Evolutionary conservation across 371 early-diverging fungal species (phyloP), one percentile per base, ranked within the genome.

Genomic region (Thermomucor indicae-seudaticae): DNA sequence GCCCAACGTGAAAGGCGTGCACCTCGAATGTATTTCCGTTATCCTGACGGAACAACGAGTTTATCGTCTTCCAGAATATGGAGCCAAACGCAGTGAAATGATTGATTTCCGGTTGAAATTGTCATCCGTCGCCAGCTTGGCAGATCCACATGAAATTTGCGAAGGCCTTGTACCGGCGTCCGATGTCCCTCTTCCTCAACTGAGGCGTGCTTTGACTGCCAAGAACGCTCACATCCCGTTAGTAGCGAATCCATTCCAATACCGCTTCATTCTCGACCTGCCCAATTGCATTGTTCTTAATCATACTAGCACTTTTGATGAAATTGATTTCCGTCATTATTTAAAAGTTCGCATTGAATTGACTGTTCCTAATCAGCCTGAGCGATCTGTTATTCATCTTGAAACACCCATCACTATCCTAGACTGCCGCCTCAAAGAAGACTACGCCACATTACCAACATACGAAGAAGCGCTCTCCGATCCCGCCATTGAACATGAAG

Each of bases 331-430:
- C 25, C 32, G 49, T 5, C 75, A 75, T 24, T 55, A 62, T 29
- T 47, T 75, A 7, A 68, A 64, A 30, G 64, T 75, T 14, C 54
- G 61, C 17, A 66, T 75, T 7, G 65, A 66, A 40, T 38, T 75
- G 8, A 59, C 71, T 1, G 47, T 60, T 1, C 65, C 58, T 4
- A 47, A 47, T 16, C 31, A 43, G 22, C 32, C 29, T 27, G 41
- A 49, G 17, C 38, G 63, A 20, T 53, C 47, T 1, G 44, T 58
- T 29, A 57, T 75, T 11, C 68, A 64, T 24, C 51, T 73, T 3
- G 74, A 70, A 29, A 63, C 62, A n/a, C 74, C 74, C 11, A 67
- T 73, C 40, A 70, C 74, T 4, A 73, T 73, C 24, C 49, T 73
- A 1, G 74, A 73, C 34, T 73, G 74, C 27, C 62, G 74, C 0